These are phyloP conservation scores for Leccinum subtestaceum DNA, from an alignment of 768 basidiomycete species.

Conservation along the genomic window DNA sequence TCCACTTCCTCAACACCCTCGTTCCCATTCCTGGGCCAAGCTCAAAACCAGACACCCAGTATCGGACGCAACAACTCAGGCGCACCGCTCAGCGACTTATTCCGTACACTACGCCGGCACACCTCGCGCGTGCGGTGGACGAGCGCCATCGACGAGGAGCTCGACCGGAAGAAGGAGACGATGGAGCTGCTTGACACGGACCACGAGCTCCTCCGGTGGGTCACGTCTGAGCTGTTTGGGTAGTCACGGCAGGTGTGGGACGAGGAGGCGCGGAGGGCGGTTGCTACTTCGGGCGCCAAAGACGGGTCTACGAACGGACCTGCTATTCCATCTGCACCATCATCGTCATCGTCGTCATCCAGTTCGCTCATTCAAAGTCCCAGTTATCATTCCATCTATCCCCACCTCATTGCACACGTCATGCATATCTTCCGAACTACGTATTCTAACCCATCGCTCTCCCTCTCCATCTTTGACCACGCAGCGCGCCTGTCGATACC, in stretches of 20 bases:
- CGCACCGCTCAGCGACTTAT: slow-evolving; percentile 44
- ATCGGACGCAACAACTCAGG: slow-evolving; percentile 15
- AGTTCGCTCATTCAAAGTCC: slow-evolving; percentile 22
- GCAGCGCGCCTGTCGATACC: slow-evolving; percentile 70
- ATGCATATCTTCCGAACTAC: slow-evolving; percentile 78
- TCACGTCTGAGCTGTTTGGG: slow-evolving; percentile 63
- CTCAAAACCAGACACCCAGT: slow-evolving; percentile 4
- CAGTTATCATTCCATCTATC: slow-evolving; percentile 65
- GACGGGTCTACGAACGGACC: not conserved
- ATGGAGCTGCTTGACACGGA: slow-evolving; percentile 72
- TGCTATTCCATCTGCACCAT: not conserved
- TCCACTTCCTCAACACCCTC: not conserved
- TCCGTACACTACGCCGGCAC: slow-evolving; percentile 52
- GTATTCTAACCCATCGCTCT: slow-evolving; percentile 75
- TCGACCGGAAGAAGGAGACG: slow-evolving; percentile 70
- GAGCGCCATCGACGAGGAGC: slow-evolving; percentile 47
- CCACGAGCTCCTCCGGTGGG: slow-evolving; percentile 71
- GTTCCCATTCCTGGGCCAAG: not conserved
- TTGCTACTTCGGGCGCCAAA: slow-evolving; percentile 20
- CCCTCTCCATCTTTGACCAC: slow-evolving; percentile 79
- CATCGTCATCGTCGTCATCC: not conserved
- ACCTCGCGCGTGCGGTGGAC: slow-evolving; percentile 51
- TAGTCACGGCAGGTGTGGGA: slow-evolving; percentile 44
- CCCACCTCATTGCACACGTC: slow-evolving; percentile 70
- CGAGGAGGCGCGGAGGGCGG: slow-evolving; percentile 39